phyloP scores from a whole-genome alignment of 2,329 filamentous ascomycete genomes.

The Berkeleyomyces rouxiae region DNA sequence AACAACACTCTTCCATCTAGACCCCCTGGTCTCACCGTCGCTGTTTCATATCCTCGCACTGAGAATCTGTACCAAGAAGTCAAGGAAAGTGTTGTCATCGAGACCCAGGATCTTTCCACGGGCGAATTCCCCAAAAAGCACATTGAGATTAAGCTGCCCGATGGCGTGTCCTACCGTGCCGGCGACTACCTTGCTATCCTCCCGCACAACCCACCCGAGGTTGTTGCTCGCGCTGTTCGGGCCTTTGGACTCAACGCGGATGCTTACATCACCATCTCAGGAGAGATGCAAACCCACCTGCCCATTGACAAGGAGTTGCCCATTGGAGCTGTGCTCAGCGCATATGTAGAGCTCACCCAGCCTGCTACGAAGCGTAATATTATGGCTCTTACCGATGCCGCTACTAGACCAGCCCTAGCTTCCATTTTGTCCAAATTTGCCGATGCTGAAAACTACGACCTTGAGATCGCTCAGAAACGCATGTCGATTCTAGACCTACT shows the following conservation, averaged over 20 bases:
- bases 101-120: constrained; percentile 33
- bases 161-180: constrained; percentile 46
- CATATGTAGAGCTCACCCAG: constrained; percentile 57
- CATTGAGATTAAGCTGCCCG: constrained; percentile 51
- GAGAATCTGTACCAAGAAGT: constrained; percentile 47
- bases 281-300: constrained; percentile 33
- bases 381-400: constrained; percentile 30
- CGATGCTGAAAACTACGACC: constrained; percentile 27
- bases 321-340: constrained; percentile 45
- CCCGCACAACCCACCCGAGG: constrained; percentile 49
- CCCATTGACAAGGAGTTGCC: constrained; percentile 41
- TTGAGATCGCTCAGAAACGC: constrained; percentile 36
- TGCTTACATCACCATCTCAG: constrained; percentile 42
- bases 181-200: constrained; percentile 65
- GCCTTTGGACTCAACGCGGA: constrained; percentile 55
- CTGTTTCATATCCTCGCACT: constrained; percentile 36
- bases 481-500: constrained; percentile 53
- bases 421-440: constrained; percentile 30
- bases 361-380: constrained; percentile 49
- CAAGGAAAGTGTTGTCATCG: constrained; percentile 40
- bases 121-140: constrained; percentile 42
- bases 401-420: constrained; percentile 28
- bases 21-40: constrained; percentile 23
- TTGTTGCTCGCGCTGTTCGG: constrained; percentile 45
- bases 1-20: constrained; percentile 7